These are phyloP conservation scores for Russula olivacea DNA, from an alignment of 768 basidiomycete genomes.

Conservation along the genomic window DNA sequence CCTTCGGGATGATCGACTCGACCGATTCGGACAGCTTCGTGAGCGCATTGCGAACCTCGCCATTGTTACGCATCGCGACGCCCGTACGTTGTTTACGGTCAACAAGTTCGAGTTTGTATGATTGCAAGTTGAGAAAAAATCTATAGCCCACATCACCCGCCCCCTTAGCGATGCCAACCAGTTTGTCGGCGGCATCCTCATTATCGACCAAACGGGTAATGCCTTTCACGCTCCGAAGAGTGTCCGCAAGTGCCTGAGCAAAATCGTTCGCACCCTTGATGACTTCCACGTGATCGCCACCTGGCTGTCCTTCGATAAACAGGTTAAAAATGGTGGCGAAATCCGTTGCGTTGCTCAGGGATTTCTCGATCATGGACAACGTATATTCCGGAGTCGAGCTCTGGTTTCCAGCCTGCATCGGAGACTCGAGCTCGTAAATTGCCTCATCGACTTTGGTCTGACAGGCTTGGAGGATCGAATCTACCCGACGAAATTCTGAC, in stretches of 20 bases:
- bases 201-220: constrained; percentile 88
- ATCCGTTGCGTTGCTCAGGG: constrained; percentile 88
- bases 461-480: constrained; percentile 95
- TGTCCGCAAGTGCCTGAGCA: constrained; percentile 88
- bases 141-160: constrained; percentile 86
- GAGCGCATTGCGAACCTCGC: constrained; percentile 76
- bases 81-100: constrained; percentile 68
- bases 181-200: constrained; percentile 89
- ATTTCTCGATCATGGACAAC: constrained; percentile 96
- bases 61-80: constrained; percentile 84
- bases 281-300: constrained; percentile 94
- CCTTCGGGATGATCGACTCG: constrained; percentile 82
- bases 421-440: constrained; percentile 96
- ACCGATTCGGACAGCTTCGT: constrained; percentile 82
- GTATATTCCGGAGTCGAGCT: constrained; percentile 99
- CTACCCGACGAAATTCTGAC: constrained; percentile 36
- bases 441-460: constrained; percentile 96
- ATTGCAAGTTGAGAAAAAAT: constrained; percentile 94
- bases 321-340: constrained; percentile 94
- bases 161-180: constrained; percentile 73
- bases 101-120: constrained; percentile 84
- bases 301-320: constrained; percentile 76
- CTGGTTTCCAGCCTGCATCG: constrained; percentile 87
- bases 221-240: constrained; percentile 90
- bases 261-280: constrained; percentile 97